Conservation (phyloP, 2,329 filamentous ascomycete genomes). For the Drechmeria coniospora region DNA sequence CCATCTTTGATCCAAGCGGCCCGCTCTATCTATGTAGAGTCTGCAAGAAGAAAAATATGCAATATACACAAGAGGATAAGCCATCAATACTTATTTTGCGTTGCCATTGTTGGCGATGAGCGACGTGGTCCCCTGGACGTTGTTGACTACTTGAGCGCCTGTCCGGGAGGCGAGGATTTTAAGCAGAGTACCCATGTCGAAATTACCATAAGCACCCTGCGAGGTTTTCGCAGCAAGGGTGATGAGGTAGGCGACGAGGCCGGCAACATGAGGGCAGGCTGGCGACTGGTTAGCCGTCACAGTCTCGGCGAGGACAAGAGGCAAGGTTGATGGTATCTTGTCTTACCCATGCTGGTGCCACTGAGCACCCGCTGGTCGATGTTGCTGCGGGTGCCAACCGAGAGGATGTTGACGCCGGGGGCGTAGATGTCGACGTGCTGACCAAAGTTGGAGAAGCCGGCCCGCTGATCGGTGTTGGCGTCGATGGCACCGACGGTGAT, state of each 20-base stretch:
- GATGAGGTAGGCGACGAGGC: slow-evolving; percentile 54
- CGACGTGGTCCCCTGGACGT: slow-evolving; percentile 28
- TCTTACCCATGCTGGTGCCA: slow-evolving; percentile 41
- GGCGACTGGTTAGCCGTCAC: not conserved
- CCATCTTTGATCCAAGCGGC: not conserved
- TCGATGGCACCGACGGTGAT: slow-evolving; percentile 47
- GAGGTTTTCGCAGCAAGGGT: slow-evolving; percentile 32
- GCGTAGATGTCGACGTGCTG: slow-evolving; percentile 36
- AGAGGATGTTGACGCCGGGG: slow-evolving; percentile 37
- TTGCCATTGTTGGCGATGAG: slow-evolving; percentile 43
- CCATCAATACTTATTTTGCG: slow-evolving; percentile 3
- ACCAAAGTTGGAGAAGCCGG: slow-evolving; percentile 45
- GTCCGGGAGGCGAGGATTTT: slow-evolving; percentile 34
- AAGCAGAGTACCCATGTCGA: slow-evolving; percentile 30
- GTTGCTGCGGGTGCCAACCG: slow-evolving; percentile 34
- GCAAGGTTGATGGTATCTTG: not conserved
- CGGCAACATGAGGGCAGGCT: slow-evolving; percentile 51
- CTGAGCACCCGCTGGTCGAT: slow-evolving; percentile 29
- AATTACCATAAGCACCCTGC: no score
- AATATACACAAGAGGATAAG: no score
- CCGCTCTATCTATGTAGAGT: not conserved
- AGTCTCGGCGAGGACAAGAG: not conserved
- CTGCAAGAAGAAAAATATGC: no score
- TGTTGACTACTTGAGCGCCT: slow-evolving; percentile 27
- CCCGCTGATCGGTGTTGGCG: slow-evolving; percentile 29